phyloP scores from a whole-genome alignment of 176 grass and related monocot genomes.

The Typha latifolia region DNA sequence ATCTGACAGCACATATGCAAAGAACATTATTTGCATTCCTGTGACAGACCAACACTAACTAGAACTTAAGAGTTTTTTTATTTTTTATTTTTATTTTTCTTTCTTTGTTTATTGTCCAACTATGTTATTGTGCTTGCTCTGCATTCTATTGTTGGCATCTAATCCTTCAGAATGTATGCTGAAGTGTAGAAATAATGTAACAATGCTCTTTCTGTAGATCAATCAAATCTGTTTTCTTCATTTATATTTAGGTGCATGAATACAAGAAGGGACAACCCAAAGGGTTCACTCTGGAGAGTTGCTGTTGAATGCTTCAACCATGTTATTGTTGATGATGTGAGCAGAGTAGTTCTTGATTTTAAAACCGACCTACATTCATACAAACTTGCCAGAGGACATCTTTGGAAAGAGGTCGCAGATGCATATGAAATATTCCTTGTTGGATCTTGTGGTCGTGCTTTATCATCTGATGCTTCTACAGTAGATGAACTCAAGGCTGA shows the following conservation, averaged over 20 bases:
- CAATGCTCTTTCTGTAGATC: conserved; percentile 4
- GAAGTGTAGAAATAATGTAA: background rate
- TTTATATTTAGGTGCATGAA: conserved; percentile 66
- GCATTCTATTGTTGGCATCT: too few relatives aligned
- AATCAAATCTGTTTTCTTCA: conserved; percentile 5
- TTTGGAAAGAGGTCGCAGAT: conserved; percentile 96
- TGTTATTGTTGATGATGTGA: conserved; percentile 62
- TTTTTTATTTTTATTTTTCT: too few relatives aligned
- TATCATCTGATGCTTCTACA: conserved; percentile 69
- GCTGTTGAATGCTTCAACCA: conserved; percentile 83
- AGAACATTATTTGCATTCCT: too few relatives aligned
- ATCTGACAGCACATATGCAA: too few relatives aligned
- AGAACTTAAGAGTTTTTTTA: too few relatives aligned
- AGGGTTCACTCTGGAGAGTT: conserved; percentile 84
- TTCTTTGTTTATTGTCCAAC: background rate
- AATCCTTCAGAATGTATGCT: too few relatives aligned
- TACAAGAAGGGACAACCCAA: conserved; percentile 98
- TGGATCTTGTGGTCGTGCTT: conserved; percentile 87
- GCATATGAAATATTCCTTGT: conserved; percentile 98
- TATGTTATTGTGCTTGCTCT: background rate
- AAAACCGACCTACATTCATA: conserved; percentile 50
- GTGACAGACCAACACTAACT: too few relatives aligned
- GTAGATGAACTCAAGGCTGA: conserved; percentile 59
- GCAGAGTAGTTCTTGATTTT: conserved; percentile 27
- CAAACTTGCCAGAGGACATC: conserved; percentile 57